Conservation (phyloP, 208 protist genomes). For the Leptomonas pyrrhocoris region DNA sequence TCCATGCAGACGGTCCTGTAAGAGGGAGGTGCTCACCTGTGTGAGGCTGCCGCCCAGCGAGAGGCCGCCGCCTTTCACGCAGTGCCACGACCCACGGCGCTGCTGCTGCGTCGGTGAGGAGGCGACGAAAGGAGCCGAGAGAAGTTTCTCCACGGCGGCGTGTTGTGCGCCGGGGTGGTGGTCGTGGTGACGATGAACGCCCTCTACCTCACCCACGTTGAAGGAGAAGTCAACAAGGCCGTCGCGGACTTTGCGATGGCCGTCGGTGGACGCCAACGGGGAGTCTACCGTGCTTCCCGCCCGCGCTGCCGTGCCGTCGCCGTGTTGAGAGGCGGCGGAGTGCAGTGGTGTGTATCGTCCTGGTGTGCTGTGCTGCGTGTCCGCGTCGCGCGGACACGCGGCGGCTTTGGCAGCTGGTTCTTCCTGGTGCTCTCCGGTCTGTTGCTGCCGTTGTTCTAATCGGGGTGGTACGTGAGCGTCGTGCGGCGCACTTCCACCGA, state of each 20-base stretch:
- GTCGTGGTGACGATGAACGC: not conserved
- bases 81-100: conserved; percentile 4
- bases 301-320: not conserved
- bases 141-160: not conserved
- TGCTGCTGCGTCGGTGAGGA: not conserved
- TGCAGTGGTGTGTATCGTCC: not conserved
- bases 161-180: not conserved
- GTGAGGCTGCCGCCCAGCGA: not conserved
- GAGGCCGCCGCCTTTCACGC: not conserved
- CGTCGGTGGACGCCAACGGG: not conserved
- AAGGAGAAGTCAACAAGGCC: conserved; percentile 12
- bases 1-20: not conserved
- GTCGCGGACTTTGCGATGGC: not conserved
- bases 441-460: too few relatives aligned
- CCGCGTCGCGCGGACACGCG: too few relatives aligned
- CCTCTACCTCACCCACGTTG: not conserved
- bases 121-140: not conserved
- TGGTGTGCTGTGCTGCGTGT: too few relatives aligned
- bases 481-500: not conserved
- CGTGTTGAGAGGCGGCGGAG: not conserved
- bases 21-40: not conserved
- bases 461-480: too few relatives aligned
- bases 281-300: not conserved
- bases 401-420: not conserved
- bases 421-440: not conserved